Conservation (phyloP, 2,329 filamentous ascomycete species). For the Verticillium nonalfalfae region DNA sequence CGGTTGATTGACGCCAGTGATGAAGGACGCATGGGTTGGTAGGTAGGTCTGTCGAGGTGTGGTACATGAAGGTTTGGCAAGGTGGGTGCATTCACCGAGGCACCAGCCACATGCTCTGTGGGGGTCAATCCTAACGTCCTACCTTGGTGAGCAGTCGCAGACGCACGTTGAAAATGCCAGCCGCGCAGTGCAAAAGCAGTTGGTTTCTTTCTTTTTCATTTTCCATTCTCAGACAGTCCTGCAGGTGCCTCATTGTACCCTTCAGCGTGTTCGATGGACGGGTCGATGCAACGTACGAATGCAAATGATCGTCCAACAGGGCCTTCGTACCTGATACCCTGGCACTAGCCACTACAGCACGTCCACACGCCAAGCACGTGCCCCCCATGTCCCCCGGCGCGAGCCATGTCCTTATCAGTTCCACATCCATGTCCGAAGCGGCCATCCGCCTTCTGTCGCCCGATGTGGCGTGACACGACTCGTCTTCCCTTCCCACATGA, state of each 20-base stretch:
- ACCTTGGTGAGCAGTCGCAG: neutral
- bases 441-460: neutral
- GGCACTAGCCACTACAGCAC: too few relatives aligned
- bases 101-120: neutral
- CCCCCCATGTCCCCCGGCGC: neutral
- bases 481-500: neutral
- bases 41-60: too few relatives aligned
- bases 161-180: neutral
- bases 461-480: neutral
- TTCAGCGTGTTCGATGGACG: too few relatives aligned
- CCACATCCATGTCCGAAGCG: neutral
- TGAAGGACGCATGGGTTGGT: neutral
- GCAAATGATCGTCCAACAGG: too few relatives aligned
- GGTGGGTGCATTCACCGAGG: neutral
- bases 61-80: too few relatives aligned
- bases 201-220: too few relatives aligned
- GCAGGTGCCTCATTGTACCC: too few relatives aligned
- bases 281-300: too few relatives aligned
- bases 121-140: neutral
- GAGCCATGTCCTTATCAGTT: neutral
- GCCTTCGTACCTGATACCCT: too few relatives aligned
- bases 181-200: neutral
- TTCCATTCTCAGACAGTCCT: too few relatives aligned
- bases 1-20: neutral
- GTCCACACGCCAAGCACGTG: too few relatives aligned